Evolutionary conservation across 306 rosid genomes (phyloP), one percentile per base, ranked within the genome.

Genomic region (Phaseolus lunatus): DNA sequence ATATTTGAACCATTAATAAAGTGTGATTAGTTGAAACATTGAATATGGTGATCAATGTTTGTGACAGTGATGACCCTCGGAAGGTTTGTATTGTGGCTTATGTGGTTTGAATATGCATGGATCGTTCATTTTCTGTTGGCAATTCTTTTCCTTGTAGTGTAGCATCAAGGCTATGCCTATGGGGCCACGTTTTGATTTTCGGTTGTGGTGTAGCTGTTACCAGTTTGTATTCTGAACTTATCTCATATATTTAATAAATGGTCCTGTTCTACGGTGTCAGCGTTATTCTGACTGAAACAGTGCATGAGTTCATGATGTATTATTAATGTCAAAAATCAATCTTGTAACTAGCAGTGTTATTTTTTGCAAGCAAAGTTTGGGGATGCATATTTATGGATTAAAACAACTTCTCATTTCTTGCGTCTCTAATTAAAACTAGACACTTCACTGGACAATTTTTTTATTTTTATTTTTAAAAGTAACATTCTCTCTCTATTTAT

Each of bases 121-220:
- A 67, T 73, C 77, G 80, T 66, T 59, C 67, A 59, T 45, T 68
- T 73, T 54, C 39, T n/a, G 5, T 57, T 73, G 75, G 73, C 73
- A 66, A 27, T 66, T 67, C 16, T n/a, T 67, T 54, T 26, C 44
- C 31, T 14, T 56, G 7, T 44, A 19, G 75, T 43, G n/a, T 54
- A 67, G 74, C 76, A 66, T 69, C 56, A 50, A 29, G 44, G n/a
- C 35, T 5, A 65, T 52, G 37, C 5, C 22, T 6, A 67, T 78
- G 86, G 83, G 86, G 66, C 72, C 83, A 73, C 73, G 49, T 79
- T 18, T 73, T 78, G 80, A 41, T 67, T 83, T 73, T 73, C 10
- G 11, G 84, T 73, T 74, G 70, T 53, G 16, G 70, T 81, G 84
- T 86, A 78, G 69, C 67, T 80, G 45, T 82, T 75, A 73, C 74